Conservation (phyloP, 2,329 filamentous ascomycete species). For the Phaeomoniella chlamydospora region DNA sequence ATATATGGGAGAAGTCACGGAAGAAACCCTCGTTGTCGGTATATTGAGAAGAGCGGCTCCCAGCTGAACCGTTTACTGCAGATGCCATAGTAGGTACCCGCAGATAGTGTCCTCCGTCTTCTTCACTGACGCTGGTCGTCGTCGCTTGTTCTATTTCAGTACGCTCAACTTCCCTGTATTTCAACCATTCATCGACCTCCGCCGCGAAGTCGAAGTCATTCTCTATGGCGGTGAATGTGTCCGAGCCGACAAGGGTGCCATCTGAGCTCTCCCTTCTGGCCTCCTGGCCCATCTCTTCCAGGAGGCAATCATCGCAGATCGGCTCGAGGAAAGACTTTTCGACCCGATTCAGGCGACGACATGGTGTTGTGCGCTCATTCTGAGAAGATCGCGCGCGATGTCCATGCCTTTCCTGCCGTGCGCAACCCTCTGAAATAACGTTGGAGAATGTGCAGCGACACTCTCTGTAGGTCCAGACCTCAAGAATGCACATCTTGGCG, state of each 20-base stretch:
- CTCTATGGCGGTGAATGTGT: background rate
- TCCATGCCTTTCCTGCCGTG: constrained; percentile 1
- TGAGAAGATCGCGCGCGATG: background rate
- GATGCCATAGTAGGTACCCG: too few relatives aligned
- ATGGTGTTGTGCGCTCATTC: background rate
- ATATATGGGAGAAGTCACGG: too few relatives aligned
- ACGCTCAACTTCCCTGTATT: too few relatives aligned
- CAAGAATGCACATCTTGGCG: constrained; percentile 8
- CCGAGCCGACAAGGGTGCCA: background rate
- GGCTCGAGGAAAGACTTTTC: constrained; percentile 10
- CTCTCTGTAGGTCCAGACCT: constrained; percentile 11
- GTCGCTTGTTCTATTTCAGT: too few relatives aligned
- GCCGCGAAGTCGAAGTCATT: too few relatives aligned
- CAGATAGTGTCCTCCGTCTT: too few relatives aligned
- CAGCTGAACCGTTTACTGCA: too few relatives aligned
- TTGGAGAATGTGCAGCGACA: constrained; percentile 10
- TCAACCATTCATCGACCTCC: too few relatives aligned
- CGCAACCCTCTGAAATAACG: constrained; percentile 1
- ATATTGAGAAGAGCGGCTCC: too few relatives aligned
- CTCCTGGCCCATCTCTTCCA: constrained; percentile 3
- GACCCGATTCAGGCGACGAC: constrained; percentile 6
- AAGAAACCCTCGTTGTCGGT: too few relatives aligned
- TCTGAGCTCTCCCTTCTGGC: background rate
- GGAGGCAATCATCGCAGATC: constrained; percentile 11
- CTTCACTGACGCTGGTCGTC: too few relatives aligned